A percentile compares a stretch with the other conserved stretches of the same genome.
Evolutionary conservation across 169 alveolate species (phyloP).

Genomic region (Blepharisma undulans): DNA sequence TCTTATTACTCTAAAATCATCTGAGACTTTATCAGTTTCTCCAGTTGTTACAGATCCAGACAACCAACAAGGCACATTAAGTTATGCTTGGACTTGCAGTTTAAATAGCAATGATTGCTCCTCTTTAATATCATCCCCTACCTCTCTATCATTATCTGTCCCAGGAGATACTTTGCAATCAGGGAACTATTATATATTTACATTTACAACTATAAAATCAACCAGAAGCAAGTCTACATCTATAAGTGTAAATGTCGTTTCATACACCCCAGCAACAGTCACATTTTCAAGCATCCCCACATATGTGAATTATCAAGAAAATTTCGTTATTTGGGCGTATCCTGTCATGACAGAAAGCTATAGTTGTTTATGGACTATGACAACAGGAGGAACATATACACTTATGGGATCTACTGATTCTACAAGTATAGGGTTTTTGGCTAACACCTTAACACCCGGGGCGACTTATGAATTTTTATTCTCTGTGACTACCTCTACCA

Average conservation of each 20-base stretch:
- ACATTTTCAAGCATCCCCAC: neutral
- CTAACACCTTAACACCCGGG: conserved; percentile 12
- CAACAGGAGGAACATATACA: neutral
- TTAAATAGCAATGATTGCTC: neutral
- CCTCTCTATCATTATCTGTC: neutral
- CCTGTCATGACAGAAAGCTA: neutral
- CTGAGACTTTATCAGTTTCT: neutral
- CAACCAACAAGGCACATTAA: neutral
- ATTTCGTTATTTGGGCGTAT: neutral
- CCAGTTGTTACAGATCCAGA: neutral
- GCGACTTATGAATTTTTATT: neutral
- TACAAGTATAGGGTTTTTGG: neutral
- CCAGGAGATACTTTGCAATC: neutral
- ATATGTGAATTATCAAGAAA: neutral
- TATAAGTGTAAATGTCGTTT: neutral
- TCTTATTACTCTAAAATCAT: neutral
- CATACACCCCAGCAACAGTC: neutral
- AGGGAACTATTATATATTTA: neutral
- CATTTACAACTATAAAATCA: neutral
- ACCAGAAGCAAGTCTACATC: neutral
- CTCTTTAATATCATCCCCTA: neutral
- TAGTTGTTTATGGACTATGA: neutral
- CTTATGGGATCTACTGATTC: neutral
- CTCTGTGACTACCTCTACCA: neutral
- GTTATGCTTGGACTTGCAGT: neutral